Evolutionary conservation across 2,329 filamentous ascomycete genomes (phyloP).

Genomic region (Colletotrichum brevisporum): DNA sequence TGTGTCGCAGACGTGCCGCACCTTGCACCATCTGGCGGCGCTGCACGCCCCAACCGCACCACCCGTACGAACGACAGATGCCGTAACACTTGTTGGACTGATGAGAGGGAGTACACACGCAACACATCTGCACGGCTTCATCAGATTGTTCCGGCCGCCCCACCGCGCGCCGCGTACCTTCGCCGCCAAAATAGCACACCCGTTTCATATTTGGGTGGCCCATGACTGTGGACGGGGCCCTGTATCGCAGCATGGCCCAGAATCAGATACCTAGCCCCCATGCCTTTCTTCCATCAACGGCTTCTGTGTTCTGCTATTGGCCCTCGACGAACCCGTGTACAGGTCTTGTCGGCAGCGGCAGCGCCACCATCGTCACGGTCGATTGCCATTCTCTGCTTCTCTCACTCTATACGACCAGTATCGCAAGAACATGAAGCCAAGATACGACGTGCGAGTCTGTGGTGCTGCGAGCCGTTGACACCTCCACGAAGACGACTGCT

Average conservation of each 20-base stretch:
- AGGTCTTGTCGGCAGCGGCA: not conserved
- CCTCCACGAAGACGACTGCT: constrained; percentile 5
- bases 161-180: constrained; percentile 23
- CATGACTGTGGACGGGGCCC: constrained; percentile 10
- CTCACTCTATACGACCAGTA: not conserved
- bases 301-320: not conserved
- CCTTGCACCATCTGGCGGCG: constrained; percentile 31
- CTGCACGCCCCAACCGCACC: constrained; percentile 25
- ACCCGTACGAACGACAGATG: constrained; percentile 16
- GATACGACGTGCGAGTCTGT: not conserved
- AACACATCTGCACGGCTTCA: constrained; percentile 21
- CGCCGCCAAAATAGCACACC: constrained; percentile 36
- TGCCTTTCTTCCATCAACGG: constrained; percentile 2
- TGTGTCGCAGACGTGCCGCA: constrained; percentile 36
- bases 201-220: constrained; percentile 32
- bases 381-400: not conserved
- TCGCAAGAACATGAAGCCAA: not conserved
- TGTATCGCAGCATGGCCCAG: not conserved
- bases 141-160: constrained; percentile 25
- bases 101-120: constrained; percentile 10
- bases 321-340: not conserved
- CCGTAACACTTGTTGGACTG: constrained; percentile 7
- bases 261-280: too few relatives aligned
- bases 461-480: constrained; percentile 3
- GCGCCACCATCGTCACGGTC: not conserved